Evolutionary conservation across 2,329 filamentous ascomycete genomes (phyloP).

Genomic region (Cordyceps cicadae): DNA sequence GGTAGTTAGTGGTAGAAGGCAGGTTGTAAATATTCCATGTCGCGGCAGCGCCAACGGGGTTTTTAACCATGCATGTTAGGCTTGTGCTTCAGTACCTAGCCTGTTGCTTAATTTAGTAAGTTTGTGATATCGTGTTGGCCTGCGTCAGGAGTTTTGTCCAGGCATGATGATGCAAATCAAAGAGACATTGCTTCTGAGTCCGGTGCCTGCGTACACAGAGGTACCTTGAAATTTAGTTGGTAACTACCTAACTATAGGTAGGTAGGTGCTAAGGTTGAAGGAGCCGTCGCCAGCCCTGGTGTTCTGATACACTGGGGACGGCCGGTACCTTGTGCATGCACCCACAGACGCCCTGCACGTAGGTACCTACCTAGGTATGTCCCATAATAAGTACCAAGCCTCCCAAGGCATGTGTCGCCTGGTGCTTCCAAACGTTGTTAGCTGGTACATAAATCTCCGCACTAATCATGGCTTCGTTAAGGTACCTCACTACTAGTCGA

Average conservation of each 20-base stretch:
- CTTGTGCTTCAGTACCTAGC: background rate
- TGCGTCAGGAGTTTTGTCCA: background rate
- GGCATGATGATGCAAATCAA: constrained; percentile 3
- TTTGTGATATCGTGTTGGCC: background rate
- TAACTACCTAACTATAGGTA: no score
- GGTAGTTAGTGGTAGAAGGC: background rate
- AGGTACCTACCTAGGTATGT: background rate
- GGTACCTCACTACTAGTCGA: no score
- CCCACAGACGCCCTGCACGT: background rate
- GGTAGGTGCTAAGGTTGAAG: background rate
- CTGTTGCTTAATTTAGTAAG: background rate
- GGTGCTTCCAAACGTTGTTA: no score
- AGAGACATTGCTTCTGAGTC: background rate
- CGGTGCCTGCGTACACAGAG: background rate
- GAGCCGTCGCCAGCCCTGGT: background rate
- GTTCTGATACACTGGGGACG: background rate
- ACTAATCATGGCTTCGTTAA: no score
- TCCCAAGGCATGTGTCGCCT: no score
- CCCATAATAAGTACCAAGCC: background rate
- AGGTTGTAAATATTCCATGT: background rate
- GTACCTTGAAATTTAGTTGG: background rate
- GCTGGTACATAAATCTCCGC: no score
- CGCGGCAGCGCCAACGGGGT: background rate
- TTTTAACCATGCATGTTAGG: background rate
- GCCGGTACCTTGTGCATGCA: background rate